Base-by-base conservation (phyloP, 2,329 filamentous ascomycete genomes). In the Teratosphaeriaceae sp. region DNA sequence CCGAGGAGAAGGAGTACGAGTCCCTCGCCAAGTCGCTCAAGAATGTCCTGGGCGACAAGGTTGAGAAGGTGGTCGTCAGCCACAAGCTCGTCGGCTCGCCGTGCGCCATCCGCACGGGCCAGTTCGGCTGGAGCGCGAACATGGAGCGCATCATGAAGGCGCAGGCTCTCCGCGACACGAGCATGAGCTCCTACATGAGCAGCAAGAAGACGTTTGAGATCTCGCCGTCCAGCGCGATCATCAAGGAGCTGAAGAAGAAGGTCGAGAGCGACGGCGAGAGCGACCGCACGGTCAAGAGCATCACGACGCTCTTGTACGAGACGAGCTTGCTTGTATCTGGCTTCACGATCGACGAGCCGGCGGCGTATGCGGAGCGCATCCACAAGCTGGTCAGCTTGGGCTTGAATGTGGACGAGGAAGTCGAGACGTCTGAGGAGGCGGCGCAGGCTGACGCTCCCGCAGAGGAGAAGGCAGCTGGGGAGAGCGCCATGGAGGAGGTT, bases 101-200 rank as follows among this genome's bases (percentile, higher is more conserved):
- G 65, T 97, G 92, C 73, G 92, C 92, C 68, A 97, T 98, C 79
- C 90, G 92, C 71, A 98, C 92, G 59, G 92, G 92, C 65, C 92
- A 97, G 76, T 98, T 98, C 72, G 92, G 92, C 74, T 98, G 92
- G 92, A 97, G 90, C 45, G 92, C 92, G 68, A 98, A 98, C 82
- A 98, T 98, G 92, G 92, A 98, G 82, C 92, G 92, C 79, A 98
- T 98, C 83, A 98, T 98, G 92, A 98, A 98, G 85, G 92, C 92
- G 21, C 92, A 98, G 79, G 92, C 92, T 65, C 90, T 98, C 64
- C 92, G 92, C 76, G 92, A 98, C 76, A 98, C 92, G 59, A 96
- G 89, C 64, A 98, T 98, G 92, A 88, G 81, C 74, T 94, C 88
- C 62, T 98, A 98, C 86, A 98, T 98, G 92, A 94, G 88, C 56